These are phyloP conservation scores for Mortierella hygrophila DNA, from an alignment of 192 early-diverging fungal genomes.

Conservation along the genomic window DNA sequence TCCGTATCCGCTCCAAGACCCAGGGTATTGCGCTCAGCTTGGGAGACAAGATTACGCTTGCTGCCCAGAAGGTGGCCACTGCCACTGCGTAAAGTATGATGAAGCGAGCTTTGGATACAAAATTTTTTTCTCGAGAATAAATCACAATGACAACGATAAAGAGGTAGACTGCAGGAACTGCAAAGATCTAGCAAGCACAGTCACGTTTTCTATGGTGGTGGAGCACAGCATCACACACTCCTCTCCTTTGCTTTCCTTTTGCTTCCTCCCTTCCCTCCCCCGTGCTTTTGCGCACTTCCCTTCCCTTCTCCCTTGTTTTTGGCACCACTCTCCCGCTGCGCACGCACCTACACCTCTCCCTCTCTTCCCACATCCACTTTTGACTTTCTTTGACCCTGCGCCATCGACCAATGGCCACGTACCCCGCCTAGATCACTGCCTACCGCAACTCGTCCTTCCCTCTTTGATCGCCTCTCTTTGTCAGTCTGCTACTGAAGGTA, in stretches of 20 bases:
- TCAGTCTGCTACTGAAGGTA: not conserved
- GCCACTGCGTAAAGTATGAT: conserved; percentile 23
- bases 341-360: not conserved
- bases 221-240: too few relatives aligned
- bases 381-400: not conserved
- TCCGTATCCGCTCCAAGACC: conserved; percentile 97
- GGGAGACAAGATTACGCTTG: conserved; percentile 85
- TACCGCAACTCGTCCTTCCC: not conserved
- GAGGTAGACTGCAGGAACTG: too few relatives aligned
- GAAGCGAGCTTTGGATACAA: not conserved
- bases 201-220: too few relatives aligned
- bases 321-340: not conserved
- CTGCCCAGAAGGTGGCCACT: conserved; percentile 60
- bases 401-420: not conserved
- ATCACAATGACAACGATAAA: not conserved
- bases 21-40: conserved; percentile 98
- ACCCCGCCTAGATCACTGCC: not conserved
- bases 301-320: too few relatives aligned
- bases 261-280: too few relatives aligned
- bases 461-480: not conserved
- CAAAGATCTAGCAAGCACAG: too few relatives aligned
- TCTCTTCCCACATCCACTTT: not conserved
- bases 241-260: too few relatives aligned
- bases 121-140: not conserved
- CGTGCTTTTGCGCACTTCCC: too few relatives aligned